Evolutionary conservation across 345 rosid genomes (phyloP).

Genomic region (Heritiera fomes): DNA sequence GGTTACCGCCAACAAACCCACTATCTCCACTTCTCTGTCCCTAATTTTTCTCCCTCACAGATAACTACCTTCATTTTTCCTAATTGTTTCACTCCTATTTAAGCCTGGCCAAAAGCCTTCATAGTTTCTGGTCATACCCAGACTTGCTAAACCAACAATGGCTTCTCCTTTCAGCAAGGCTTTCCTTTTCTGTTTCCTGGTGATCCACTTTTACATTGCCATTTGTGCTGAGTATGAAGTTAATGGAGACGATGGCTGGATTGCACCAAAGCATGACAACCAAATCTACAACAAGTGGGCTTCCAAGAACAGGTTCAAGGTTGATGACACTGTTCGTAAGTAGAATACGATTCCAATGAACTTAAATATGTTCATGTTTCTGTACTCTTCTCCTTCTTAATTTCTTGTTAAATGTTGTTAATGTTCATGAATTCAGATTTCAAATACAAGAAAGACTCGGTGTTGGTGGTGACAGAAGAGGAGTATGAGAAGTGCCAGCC

Average conservation of each 20-base stretch:
- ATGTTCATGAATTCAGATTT: constrained; percentile 29
- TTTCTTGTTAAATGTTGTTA: background rate
- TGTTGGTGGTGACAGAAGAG: constrained; percentile 55
- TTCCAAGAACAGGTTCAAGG: constrained; percentile 64
- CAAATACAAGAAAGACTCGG: constrained; percentile 61
- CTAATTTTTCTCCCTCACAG: too few species aligned
- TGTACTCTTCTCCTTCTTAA: background rate
- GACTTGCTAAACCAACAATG: constrained; percentile 16
- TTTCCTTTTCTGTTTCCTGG: constrained; percentile 21
- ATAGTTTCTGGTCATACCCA: too few species aligned
- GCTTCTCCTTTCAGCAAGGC: constrained; percentile 13
- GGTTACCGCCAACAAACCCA: background rate
- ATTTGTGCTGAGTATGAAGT: constrained; percentile 52
- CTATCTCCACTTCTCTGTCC: background rate
- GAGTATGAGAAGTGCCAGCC: constrained; percentile 64
- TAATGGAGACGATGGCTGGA: constrained; percentile 72
- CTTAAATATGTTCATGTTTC: too few species aligned
- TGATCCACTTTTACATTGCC: constrained; percentile 16
- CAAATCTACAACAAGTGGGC: constrained; percentile 77
- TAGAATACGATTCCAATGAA: background rate
- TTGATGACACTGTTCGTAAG: constrained; percentile 66
- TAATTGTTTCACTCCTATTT: too few species aligned
- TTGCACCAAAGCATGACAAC: constrained; percentile 40
- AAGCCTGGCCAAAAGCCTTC: too few species aligned
- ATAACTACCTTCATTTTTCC: background rate